A percentile compares a stretch with the other conserved stretches of the same genome.
phyloP scores from a whole-genome alignment of 345 rosid species.

The Syzygium jambos region DNA sequence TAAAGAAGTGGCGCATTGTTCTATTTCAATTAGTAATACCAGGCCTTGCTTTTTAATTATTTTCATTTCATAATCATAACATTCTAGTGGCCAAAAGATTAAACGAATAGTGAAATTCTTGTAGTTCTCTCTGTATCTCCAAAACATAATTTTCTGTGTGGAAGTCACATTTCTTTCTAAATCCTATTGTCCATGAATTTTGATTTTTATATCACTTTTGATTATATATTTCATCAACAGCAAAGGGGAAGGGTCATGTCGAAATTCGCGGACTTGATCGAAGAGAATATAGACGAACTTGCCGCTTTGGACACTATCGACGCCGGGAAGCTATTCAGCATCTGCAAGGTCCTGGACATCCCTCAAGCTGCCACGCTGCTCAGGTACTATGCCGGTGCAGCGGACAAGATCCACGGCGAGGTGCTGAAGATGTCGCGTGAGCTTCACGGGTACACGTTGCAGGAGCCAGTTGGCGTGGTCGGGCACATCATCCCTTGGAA shows the following conservation, averaged over 20 bases:
- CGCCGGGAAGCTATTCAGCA: conserved; percentile 46
- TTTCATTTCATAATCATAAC: neutral
- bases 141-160: neutral
- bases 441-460: conserved; percentile 65
- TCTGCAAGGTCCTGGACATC: conserved; percentile 38
- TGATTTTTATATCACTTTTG: neutral
- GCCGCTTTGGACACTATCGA: conserved; percentile 63
- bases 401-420: conserved; percentile 84
- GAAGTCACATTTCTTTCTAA: neutral
- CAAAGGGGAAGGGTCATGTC: conserved; percentile 53
- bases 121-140: neutral
- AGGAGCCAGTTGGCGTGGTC: conserved; percentile 75
- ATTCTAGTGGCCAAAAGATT: neutral
- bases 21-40: neutral
- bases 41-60: neutral
- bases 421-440: conserved; percentile 47
- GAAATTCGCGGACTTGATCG: conserved; percentile 61
- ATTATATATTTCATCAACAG: conserved; percentile 9
- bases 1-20: neutral
- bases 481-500: conserved; percentile 94
- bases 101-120: neutral
- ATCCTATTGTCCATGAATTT: neutral
- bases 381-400: conserved; percentile 81
- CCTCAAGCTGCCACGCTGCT: conserved; percentile 25
- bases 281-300: conserved; percentile 47